These are phyloP conservation scores for Sporisorium exsertum DNA, from an alignment of 1,284 basidiomycete genomes.

Conservation along the genomic window DNA sequence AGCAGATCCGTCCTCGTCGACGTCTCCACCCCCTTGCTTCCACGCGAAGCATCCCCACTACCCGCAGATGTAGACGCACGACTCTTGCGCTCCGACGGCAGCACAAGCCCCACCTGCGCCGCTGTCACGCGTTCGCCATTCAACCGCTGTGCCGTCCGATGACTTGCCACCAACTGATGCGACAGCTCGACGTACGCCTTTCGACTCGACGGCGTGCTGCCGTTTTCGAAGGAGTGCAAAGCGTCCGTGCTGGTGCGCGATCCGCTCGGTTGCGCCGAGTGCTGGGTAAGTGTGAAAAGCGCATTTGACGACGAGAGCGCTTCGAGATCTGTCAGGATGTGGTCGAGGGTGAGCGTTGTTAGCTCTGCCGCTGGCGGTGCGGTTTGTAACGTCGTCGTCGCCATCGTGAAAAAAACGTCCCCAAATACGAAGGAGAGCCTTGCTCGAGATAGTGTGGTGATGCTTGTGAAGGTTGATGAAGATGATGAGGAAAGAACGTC, in stretches of 20 bases:
- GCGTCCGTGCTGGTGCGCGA: neutral
- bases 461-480: neutral
- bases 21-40: neutral
- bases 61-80: neutral
- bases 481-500: neutral
- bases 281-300: constrained; percentile 8
- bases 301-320: neutral
- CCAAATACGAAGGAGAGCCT: no score
- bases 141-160: constrained; percentile 22
- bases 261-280: constrained; percentile 2
- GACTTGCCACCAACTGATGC: constrained; percentile 14
- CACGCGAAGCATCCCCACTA: no score
- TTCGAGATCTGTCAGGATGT: constrained; percentile 31
- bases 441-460: neutral
- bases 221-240: constrained; percentile 12
- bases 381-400: neutral
- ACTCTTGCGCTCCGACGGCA: constrained; percentile 32
- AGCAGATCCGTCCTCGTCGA: constrained; percentile 37
- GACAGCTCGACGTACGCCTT: constrained; percentile 28
- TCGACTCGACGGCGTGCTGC: neutral
- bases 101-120: constrained; percentile 20
- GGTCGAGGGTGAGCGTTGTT: constrained; percentile 27
- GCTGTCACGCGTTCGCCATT: constrained; percentile 30
- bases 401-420: neutral
- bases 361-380: constrained; percentile 3